Evolutionary conservation across 2,329 filamentous ascomycete genomes (phyloP).

Genomic region (Tolypocladium nubicola): DNA sequence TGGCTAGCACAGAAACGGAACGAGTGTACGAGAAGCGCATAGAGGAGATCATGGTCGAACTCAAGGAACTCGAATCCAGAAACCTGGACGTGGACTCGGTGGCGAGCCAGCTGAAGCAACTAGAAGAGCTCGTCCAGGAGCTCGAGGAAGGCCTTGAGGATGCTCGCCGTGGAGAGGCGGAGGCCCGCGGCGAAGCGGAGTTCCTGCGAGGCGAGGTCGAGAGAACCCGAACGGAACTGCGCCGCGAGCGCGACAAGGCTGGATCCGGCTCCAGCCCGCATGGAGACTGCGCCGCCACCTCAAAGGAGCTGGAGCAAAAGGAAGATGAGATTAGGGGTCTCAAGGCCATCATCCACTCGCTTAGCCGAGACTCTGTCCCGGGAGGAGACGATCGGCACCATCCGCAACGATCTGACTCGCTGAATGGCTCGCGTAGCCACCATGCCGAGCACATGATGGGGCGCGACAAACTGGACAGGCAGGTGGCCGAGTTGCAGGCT

Average conservation of each 20-base stretch:
- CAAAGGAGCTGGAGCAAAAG: constrained; percentile 80
- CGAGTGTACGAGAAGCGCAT: constrained; percentile 92
- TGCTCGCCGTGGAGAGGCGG: constrained; percentile 83
- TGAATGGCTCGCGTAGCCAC: constrained; percentile 14
- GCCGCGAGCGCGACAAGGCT: constrained; percentile 77
- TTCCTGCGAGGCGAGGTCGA: constrained; percentile 93
- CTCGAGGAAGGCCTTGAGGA: constrained; percentile 95
- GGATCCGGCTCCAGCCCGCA: constrained; percentile 22
- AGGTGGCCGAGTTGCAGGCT: constrained; percentile 67
- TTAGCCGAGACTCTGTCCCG: constrained; percentile 66
- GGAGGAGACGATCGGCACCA: constrained; percentile 23
- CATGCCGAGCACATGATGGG: constrained; percentile 20
- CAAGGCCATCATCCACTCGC: constrained; percentile 94
- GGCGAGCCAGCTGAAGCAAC: constrained; percentile 81
- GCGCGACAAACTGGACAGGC: constrained; percentile 63
- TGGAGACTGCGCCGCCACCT: constrained; percentile 35
- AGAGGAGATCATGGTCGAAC: constrained; percentile 72
- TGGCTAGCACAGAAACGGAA: constrained; percentile 92
- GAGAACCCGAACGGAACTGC: constrained; percentile 75
- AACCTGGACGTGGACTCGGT: constrained; percentile 87
- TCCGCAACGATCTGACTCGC: constrained; percentile 20
- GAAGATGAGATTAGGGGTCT: constrained; percentile 95
- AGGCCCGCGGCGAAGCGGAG: constrained; percentile 91
- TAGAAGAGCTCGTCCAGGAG: constrained; percentile 93
- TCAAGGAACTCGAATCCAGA: constrained; percentile 71